These are phyloP conservation scores for Detonula confervacea DNA, from an alignment of 352 stramenopile genomes.

Conservation along the genomic window DNA sequence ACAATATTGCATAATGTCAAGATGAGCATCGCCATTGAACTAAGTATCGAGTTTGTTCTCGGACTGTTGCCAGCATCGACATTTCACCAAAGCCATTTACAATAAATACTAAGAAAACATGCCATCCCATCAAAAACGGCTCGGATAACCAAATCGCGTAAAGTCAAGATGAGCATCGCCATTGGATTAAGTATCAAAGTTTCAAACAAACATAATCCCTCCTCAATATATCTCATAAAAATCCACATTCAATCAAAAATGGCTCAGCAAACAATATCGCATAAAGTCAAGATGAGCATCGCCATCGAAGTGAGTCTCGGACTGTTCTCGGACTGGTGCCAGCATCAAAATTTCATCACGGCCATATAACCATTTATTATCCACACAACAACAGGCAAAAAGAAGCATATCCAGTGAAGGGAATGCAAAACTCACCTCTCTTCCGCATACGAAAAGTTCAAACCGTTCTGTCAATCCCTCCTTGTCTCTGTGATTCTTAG, in stretches of 20 bases:
- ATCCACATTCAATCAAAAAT: constrained; percentile 20
- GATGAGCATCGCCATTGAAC: constrained; percentile 52
- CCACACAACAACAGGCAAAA: background rate
- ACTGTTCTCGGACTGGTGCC: constrained; percentile 52
- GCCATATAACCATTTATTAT: background rate
- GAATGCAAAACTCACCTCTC: constrained; percentile 78
- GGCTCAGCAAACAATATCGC: too few relatives aligned
- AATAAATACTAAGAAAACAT: constrained; percentile 20
- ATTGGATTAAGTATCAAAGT: constrained; percentile 26
- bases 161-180: constrained; percentile 55
- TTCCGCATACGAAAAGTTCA: constrained; percentile 95
- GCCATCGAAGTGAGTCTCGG: constrained; percentile 29
- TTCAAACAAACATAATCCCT: too few relatives aligned
- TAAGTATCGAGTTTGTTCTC: constrained; percentile 31
- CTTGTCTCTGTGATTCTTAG: constrained; percentile 93
- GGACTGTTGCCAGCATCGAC: constrained; percentile 55
- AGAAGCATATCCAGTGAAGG: too few relatives aligned
- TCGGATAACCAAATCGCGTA: too few relatives aligned
- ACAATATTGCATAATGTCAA: too few relatives aligned
- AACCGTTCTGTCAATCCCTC: constrained; percentile 96
- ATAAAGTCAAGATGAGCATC: constrained; percentile 58
- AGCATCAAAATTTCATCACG: constrained; percentile 38
- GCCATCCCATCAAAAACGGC: constrained; percentile 1
- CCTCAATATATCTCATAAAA: constrained; percentile 5
- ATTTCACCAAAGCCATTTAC: constrained; percentile 1